Evolutionary conservation across 1,284 basidiomycete genomes (phyloP).

Genomic region (Moniliophthora roreri): DNA sequence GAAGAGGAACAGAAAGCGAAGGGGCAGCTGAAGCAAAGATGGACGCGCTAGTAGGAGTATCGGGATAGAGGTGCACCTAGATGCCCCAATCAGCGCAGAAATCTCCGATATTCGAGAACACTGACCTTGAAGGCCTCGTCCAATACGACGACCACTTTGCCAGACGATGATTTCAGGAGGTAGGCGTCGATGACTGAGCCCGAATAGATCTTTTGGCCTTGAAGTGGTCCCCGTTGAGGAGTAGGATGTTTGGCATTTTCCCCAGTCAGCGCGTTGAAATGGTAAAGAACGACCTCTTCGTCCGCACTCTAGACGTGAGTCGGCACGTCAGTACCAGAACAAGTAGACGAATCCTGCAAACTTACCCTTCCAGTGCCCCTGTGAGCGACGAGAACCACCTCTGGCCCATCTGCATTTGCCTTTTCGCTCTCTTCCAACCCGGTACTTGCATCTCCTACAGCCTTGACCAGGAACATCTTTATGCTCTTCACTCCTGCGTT

Average conservation of each 20-base stretch:
- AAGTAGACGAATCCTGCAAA: constrained; percentile 12
- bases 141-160: constrained; percentile 57
- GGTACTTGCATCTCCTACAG: constrained; percentile 48
- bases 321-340: constrained; percentile 4
- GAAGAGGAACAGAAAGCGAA: constrained; percentile 46
- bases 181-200: constrained; percentile 62
- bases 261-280: constrained; percentile 80
- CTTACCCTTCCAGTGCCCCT: constrained; percentile 60
- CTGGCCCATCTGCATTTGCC: constrained; percentile 31
- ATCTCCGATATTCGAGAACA: not conserved
- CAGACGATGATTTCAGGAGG: constrained; percentile 41
- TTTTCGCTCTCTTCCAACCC: constrained; percentile 12
- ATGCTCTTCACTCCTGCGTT: constrained; percentile 55
- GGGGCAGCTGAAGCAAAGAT: constrained; percentile 44
- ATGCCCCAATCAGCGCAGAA: not conserved
- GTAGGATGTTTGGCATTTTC: constrained; percentile 39
- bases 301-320: constrained; percentile 37
- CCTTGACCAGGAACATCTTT: constrained; percentile 55
- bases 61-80: constrained; percentile 66
- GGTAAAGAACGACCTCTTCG: constrained; percentile 73
- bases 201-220: constrained; percentile 59
- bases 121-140: constrained; percentile 68
- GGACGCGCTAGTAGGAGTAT: constrained; percentile 41
- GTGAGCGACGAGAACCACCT: constrained; percentile 63
- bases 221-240: constrained; percentile 34